These are phyloP conservation scores for Stephania yunnanensis DNA, from an alignment of 164 flowering plant species.

Conservation along the genomic window DNA sequence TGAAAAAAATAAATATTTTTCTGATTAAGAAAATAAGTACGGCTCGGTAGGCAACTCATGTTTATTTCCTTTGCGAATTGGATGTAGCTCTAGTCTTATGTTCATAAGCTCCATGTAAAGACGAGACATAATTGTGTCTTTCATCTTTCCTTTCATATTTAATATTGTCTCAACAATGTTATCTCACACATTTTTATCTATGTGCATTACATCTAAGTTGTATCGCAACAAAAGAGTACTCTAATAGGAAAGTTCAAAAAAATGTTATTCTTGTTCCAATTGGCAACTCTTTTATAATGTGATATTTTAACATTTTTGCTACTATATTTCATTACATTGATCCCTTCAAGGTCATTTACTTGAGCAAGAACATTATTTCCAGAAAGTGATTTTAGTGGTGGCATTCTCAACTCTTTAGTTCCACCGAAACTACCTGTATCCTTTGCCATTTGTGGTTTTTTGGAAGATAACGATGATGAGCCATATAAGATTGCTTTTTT, in stretches of 20 bases:
- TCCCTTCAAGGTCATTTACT: neutral
- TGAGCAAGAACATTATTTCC: too few relatives aligned
- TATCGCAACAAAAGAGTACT: neutral
- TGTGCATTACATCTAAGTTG: neutral
- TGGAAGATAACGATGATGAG: neutral
- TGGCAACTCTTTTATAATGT: too few relatives aligned
- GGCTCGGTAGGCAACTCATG: too few relatives aligned
- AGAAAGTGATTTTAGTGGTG: neutral
- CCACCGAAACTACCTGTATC: too few relatives aligned
- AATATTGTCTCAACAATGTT: neutral
- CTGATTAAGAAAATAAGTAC: too few relatives aligned
- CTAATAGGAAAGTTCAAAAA: neutral
- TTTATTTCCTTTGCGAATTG: neutral
- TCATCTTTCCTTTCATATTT: neutral
- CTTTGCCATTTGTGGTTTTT: neutral
- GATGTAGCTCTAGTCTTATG: neutral
- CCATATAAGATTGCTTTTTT: too few relatives aligned
- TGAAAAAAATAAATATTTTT: too few relatives aligned
- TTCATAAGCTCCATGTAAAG: too few relatives aligned
- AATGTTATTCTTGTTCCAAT: neutral
- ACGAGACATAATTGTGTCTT: neutral
- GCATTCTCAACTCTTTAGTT: neutral
- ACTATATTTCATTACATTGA: neutral
- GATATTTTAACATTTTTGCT: neutral
- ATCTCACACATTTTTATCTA: neutral